These are phyloP conservation scores for Sclerospora graminicola DNA, from an alignment of 352 stramenopile genomes.

Conservation along the genomic window DNA sequence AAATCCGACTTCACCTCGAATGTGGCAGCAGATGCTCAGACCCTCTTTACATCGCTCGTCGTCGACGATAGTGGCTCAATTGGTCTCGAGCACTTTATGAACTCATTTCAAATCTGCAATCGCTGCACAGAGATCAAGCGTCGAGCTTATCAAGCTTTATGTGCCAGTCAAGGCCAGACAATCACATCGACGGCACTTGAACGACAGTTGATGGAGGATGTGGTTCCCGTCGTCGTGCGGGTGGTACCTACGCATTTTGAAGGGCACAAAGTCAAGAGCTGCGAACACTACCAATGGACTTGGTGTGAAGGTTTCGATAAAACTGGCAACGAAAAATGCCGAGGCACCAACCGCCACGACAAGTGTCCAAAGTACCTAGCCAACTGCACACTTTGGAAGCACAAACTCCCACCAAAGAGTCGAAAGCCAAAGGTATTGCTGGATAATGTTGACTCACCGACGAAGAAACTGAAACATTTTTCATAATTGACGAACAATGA, in stretches of 20 bases:
- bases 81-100: conserved; percentile 70
- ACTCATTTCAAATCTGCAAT: conserved; percentile 83
- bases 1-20: conserved; percentile 4
- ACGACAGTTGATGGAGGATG: conserved; percentile 64
- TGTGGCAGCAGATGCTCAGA: conserved; percentile 31
- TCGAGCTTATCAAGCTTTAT: conserved; percentile 43
- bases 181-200: conserved; percentile 43
- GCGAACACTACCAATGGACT: conserved; percentile 81
- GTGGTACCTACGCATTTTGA: conserved; percentile 60
- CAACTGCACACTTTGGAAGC: conserved; percentile 82
- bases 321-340: conserved; percentile 77
- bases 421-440: conserved; percentile 55
- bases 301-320: conserved; percentile 83
- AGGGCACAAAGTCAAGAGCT: conserved; percentile 74
- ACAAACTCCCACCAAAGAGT: conserved; percentile 79
- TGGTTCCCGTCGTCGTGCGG: conserved; percentile 63
- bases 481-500: too few relatives aligned
- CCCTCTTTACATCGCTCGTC: conserved; percentile 49
- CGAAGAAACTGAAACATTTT: conserved; percentile 80
- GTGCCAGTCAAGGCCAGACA: conserved; percentile 38
- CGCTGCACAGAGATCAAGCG: conserved; percentile 73
- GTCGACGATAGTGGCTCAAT: conserved; percentile 29
- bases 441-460: conserved; percentile 71
- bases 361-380: conserved; percentile 82
- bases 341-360: conserved; percentile 74